phyloP scores from a whole-genome alignment of 805 yeast genomes.

The Teunomyces funiuensis region DNA sequence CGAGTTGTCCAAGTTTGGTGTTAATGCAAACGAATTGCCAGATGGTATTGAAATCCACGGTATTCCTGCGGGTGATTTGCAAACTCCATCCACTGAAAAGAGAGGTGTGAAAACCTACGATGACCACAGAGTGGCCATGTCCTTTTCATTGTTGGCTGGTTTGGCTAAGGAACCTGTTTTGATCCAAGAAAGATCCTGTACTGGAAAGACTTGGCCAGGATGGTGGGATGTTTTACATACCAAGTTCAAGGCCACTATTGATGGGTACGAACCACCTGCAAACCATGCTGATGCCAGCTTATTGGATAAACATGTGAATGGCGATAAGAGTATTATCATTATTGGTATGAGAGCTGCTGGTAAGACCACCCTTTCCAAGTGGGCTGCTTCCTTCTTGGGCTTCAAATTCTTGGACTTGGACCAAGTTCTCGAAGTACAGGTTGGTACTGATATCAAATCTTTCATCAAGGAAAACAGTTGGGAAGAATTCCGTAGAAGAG shows the following conservation, averaged over 20 bases:
- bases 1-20: constrained; percentile 89
- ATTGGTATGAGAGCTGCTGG: constrained; percentile 99
- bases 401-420: constrained; percentile 78
- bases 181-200: constrained; percentile 85
- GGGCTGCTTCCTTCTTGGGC: constrained; percentile 72
- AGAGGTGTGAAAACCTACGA: constrained; percentile 79
- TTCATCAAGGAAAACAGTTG: constrained; percentile 71
- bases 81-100: constrained; percentile 48
- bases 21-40: constrained; percentile 74
- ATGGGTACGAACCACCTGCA: constrained; percentile 65
- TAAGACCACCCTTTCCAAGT: constrained; percentile 78
- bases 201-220: constrained; percentile 99
- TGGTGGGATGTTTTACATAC: constrained; percentile 96
- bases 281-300: constrained; percentile 17
- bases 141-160: constrained; percentile 85
- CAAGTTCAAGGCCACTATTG: constrained; percentile 59
- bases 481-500: constrained; percentile 80
- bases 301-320: constrained; percentile 30
- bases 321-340: constrained; percentile 62
- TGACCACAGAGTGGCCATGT: constrained; percentile 98
- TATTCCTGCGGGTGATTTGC: constrained; percentile 47
- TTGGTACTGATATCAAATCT: constrained; percentile 53
- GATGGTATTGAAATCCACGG: constrained; percentile 93
- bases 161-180: constrained; percentile 61
- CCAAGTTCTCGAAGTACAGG: constrained; percentile 57